Evolutionary conservation across 2,329 filamentous ascomycete species (phyloP), one percentile per base, ranked within the genome.

Genomic region (Colletotrichum graminicola): DNA sequence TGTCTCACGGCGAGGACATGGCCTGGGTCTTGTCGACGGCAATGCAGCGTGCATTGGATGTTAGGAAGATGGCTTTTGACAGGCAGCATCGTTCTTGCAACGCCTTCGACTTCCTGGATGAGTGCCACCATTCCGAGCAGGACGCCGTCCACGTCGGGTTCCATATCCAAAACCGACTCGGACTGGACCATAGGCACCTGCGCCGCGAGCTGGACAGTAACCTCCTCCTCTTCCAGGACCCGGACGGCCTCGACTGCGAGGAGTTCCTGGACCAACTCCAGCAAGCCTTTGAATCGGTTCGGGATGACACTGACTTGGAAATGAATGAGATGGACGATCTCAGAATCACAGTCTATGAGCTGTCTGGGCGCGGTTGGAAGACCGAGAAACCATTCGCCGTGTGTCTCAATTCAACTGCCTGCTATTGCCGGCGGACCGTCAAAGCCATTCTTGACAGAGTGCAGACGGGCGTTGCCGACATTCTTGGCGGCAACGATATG

Each of bases 401-500:
- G 67, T 79, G 79, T 10, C 76, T 88, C 7, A 83, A 83, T 62
- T 77, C 84, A 1, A 78, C 80, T 3, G 78, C 79, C 3, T 84
- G 82, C 5, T 81, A 85, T 73, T 83, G 82, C 34, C 82, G 84
- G 34, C 80, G 82, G 71, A 85, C 79, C 43, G 80, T 86, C 51
- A 82, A 86, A 70, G 85, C 86, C 11, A 81, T 87, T 6, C 76
- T 88, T 36, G 85, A 88, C 66, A 82, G 87, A 47, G 78, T 88
- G 26, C 84, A 88, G 74, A 84, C 85, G 1, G 85, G 86, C 5
- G 82, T 88, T 8, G 80, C 82, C 23, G 83, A 87, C 63, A 81
- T 86, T 7, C 79, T 89, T 32, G 81, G 83, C 60, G 82, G 84
- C 32, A 82, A 85, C 67, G 83, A 85, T 32, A 80, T 83, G 49